phyloP scores from a whole-genome alignment of 176 grass and related monocot genomes.

The Avena insularis region DNA sequence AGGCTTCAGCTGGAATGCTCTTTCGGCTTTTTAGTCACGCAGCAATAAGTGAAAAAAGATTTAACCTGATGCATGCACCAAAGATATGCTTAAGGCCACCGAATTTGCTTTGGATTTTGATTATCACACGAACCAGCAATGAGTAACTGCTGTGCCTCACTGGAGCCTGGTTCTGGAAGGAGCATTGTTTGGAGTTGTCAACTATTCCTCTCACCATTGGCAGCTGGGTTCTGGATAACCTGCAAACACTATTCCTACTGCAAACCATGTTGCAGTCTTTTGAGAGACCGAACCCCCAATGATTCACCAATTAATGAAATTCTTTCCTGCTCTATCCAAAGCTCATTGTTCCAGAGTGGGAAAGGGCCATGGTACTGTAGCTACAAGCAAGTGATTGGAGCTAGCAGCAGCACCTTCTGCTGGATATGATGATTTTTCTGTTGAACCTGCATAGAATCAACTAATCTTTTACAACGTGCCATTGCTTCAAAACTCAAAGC shows the following conservation, averaged over 20 bases:
- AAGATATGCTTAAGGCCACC: conserved; percentile 27
- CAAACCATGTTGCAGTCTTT: conserved; percentile 35
- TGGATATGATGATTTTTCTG: background rate
- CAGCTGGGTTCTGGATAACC: conserved; percentile 23
- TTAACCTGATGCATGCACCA: conserved; percentile 39
- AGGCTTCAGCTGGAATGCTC: conserved; percentile 51
- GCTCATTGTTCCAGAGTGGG: conserved; percentile 5
- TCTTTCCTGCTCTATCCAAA: conserved; percentile 8
- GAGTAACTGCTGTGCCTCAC: conserved; percentile 6
- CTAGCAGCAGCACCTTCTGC: background rate
- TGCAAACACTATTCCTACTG: conserved; percentile 10
- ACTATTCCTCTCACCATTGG: conserved; percentile 37
- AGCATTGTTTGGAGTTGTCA: conserved; percentile 26
- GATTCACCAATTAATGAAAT: conserved; percentile 19
- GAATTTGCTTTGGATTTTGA: conserved; percentile 37
- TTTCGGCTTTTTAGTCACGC: conserved; percentile 28
- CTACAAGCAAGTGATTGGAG: conserved; percentile 4
- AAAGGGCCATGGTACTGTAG: background rate
- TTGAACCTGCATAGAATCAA: background rate
- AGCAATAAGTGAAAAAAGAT: conserved; percentile 33
- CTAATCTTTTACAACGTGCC: background rate
- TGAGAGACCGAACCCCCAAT: background rate
- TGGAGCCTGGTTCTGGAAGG: conserved; percentile 19
- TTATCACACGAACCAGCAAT: conserved; percentile 46
- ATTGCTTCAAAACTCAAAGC: background rate